Percentiles rank a stretch among this genome's conserved stretches.
Evolutionary conservation across 306 rosid genomes (phyloP).

Genomic region (Fragaria iinumae): DNA sequence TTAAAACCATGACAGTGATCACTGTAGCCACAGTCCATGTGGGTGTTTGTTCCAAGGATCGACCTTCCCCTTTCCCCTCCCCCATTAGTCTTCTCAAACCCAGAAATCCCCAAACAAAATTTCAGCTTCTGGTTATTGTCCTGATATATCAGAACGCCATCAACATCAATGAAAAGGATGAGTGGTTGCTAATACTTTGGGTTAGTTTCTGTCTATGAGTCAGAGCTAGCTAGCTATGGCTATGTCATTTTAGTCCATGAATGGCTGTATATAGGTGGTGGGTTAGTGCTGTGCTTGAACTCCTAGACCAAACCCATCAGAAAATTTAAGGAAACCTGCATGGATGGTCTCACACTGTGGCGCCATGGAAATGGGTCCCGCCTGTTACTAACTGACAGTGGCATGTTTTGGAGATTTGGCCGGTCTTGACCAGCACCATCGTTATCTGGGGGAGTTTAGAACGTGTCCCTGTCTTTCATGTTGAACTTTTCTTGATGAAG

Average conservation of each 20-base stretch:
- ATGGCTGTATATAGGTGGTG: slow-evolving; percentile 37
- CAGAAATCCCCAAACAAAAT: slow-evolving; percentile 11
- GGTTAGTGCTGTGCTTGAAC: slow-evolving; percentile 28
- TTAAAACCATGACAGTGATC: slow-evolving; percentile 51
- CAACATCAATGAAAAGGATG: slow-evolving; percentile 2
- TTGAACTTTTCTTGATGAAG: slow-evolving; percentile 3
- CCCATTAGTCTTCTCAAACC: slow-evolving; percentile 39
- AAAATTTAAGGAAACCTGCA: slow-evolving; percentile 41
- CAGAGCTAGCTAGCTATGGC: slow-evolving; percentile 12
- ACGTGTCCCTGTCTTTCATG: slow-evolving; percentile 1
- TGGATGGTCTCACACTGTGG: slow-evolving; percentile 28
- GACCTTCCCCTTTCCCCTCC: slow-evolving; percentile 44
- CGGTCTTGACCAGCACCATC: background rate
- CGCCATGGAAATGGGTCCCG: slow-evolving; percentile 35
- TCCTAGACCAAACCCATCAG: slow-evolving; percentile 22
- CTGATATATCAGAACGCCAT: background rate
- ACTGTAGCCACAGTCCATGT: slow-evolving; percentile 90
- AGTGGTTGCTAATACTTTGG: background rate
- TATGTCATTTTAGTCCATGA: slow-evolving; percentile 23
- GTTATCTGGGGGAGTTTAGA: slow-evolving; percentile 2
- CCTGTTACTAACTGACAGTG: slow-evolving; percentile 18
- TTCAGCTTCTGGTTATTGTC: slow-evolving; percentile 6
- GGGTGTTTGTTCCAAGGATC: slow-evolving; percentile 77
- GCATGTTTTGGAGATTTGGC: slow-evolving; percentile 10
- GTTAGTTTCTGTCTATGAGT: slow-evolving; percentile 5